Conservation (phyloP, 352 stramenopile genomes). For the Pythium rishiriense region DNA sequence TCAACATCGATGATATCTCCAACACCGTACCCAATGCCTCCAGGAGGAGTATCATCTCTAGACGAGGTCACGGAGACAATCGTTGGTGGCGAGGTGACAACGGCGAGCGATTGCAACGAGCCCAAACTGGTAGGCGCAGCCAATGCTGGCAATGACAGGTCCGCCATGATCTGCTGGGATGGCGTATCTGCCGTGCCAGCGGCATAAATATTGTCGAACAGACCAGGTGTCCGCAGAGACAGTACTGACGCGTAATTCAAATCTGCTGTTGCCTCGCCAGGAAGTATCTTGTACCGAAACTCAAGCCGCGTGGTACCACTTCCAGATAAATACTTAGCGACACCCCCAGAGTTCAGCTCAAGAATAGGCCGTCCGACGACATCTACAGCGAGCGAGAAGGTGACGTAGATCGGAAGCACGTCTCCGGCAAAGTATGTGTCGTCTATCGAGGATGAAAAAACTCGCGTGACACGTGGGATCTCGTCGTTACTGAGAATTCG, state of each 20-base stretch:
- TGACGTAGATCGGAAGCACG: slow-evolving; percentile 51
- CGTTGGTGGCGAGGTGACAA: slow-evolving; percentile 41
- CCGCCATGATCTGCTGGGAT: slow-evolving; percentile 28
- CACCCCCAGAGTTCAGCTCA: slow-evolving; percentile 67
- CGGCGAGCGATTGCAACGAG: slow-evolving; percentile 29
- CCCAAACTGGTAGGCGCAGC: slow-evolving; percentile 34
- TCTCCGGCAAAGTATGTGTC: slow-evolving; percentile 68
- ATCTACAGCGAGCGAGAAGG: slow-evolving; percentile 51
- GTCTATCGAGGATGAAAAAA: slow-evolving; percentile 43
- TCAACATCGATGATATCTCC: slow-evolving; percentile 72
- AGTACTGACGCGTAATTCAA: slow-evolving; percentile 58
- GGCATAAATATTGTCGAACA: slow-evolving; percentile 15
- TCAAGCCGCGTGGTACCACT: slow-evolving; percentile 42
- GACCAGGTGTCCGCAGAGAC: slow-evolving; percentile 36
- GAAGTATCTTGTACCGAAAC: slow-evolving; percentile 69
- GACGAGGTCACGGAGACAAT: slow-evolving; percentile 51
- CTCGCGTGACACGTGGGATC: slow-evolving; percentile 38
- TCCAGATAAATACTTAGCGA: slow-evolving; percentile 50
- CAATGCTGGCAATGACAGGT: slow-evolving; percentile 41
- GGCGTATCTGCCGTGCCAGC: slow-evolving; percentile 16
- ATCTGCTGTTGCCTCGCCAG: slow-evolving; percentile 36
- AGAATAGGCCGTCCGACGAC: slow-evolving; percentile 55
- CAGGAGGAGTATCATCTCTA: slow-evolving; percentile 32
- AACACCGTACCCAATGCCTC: slow-evolving; percentile 48
- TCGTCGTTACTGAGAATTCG: slow-evolving; percentile 36